Evolutionary conservation across 2,329 filamentous ascomycete genomes (phyloP), one percentile per base, ranked within the genome.

Genomic region (Trichophyton rubrum): DNA sequence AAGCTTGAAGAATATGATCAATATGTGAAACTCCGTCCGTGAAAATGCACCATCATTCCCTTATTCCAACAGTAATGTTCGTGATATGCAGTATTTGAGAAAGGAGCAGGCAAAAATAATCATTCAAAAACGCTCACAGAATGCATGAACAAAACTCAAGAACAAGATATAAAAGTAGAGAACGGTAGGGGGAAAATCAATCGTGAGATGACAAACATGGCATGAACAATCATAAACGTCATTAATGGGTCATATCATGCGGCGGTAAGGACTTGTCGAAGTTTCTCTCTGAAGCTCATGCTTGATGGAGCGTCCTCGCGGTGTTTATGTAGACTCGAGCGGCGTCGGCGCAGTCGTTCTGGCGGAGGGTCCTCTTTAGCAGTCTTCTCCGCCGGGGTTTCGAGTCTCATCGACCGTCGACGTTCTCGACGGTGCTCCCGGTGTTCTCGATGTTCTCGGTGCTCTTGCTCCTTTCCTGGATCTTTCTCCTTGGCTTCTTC

Each of bases 231-330:
- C 43, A 22, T 47, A 47, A n/a, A 8, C 24, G 43, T 47, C 43
- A n/a, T 47, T 22, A 47, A 47, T 47, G 11, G 7, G 49, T 13
- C 15, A 43, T 30, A 53, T 53, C 49, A 53, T 53, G 49, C 49
- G 13, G 49, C 22, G 22, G 27, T 53, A n/a, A 53, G 49, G 11
- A 53, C 22, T n/a, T 53, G 22, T 40, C 55, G 30, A 17, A 59
- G 38, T 20, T 59, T 59, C 7, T 59, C 56, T 40, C 56, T 33
- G 24, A 59, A 41, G 17, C 24, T 59, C 56, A 49, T 59, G n/a
- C 56, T 43, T 20, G 33, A 8, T 7, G 56, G 56, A n/a, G 27
- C 38, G 30, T 47, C 41, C 11, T 59, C 56, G 41, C 56, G 56
- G 27, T 47, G n/a, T 35, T 35, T 43, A 27, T 47, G 15, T n/a